Conservation (phyloP, 1,284 basidiomycete genomes). For the Neonothopanus nambi region DNA sequence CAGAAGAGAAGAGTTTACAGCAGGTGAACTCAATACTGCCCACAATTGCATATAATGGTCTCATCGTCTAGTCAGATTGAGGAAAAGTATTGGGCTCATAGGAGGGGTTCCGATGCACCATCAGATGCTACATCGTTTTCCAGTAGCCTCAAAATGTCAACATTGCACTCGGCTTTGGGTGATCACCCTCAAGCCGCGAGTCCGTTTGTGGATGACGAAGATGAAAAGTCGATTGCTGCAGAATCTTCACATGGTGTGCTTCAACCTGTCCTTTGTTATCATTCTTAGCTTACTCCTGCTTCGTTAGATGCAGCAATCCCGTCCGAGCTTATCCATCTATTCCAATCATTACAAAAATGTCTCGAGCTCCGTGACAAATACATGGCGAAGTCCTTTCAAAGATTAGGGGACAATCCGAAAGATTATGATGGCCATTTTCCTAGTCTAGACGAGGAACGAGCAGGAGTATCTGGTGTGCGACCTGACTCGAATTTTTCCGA, state of each 20-base stretch:
- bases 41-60: constrained; percentile 3
- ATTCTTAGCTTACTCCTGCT: constrained; percentile 12
- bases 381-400: constrained; percentile 80
- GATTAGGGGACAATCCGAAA: constrained; percentile 88
- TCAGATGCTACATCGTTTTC: constrained; percentile 43
- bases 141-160: constrained; percentile 33
- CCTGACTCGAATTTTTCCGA: constrained; percentile 53
- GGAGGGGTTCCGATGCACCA: constrained; percentile 49
- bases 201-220: constrained; percentile 44
- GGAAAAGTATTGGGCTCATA: constrained; percentile 66
- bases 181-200: constrained; percentile 23
- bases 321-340: constrained; percentile 54
- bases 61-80: constrained; percentile 52
- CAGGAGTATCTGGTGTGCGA: constrained; percentile 67
- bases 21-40: constrained; percentile 50
- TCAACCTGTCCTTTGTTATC: neutral
- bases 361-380: constrained; percentile 92
- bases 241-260: constrained; percentile 1
- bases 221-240: constrained; percentile 12
- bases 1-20: constrained; percentile 70
- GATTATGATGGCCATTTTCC: constrained; percentile 81
- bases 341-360: constrained; percentile 73
- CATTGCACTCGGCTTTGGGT: constrained; percentile 24
- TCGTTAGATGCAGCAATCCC: constrained; percentile 42
- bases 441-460: constrained; percentile 56